Evolutionary conservation across 202 grass and related monocot genomes (phyloP).

Genomic region (Cymbopogon flexuosus): DNA sequence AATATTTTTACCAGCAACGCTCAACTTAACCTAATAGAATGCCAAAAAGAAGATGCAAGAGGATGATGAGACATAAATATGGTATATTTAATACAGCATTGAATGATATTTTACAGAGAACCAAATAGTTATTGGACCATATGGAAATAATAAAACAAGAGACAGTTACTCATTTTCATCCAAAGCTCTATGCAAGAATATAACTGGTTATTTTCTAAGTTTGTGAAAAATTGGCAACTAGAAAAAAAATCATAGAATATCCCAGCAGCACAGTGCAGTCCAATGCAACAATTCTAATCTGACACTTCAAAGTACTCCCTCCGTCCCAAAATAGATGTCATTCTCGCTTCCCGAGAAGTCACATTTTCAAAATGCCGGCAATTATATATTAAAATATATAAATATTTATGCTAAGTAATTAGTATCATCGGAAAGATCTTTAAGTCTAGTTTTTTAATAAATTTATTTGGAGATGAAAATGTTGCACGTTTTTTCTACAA

Average conservation of each 20-base stretch:
- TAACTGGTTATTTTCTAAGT: conserved; percentile 3
- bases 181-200: too few relatives aligned
- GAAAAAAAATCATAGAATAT: not conserved
- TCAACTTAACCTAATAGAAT: conserved; percentile 75
- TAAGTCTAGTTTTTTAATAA: too few relatives aligned
- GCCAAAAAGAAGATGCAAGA: not conserved
- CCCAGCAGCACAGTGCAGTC: not conserved
- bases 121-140: not conserved
- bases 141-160: not conserved
- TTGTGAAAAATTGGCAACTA: not conserved
- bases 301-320: too few relatives aligned
- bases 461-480: too few relatives aligned
- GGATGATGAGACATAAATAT: not conserved
- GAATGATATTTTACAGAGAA: not conserved
- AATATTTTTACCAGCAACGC: conserved; percentile 73
- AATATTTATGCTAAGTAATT: too few relatives aligned
- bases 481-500: too few relatives aligned
- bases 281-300: not conserved
- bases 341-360: too few relatives aligned
- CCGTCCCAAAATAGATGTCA: too few relatives aligned
- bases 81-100: not conserved
- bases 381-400: too few relatives aligned
- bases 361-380: too few relatives aligned
- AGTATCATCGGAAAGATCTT: too few relatives aligned
- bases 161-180: not conserved